Evolutionary conservation across 2,329 filamentous ascomycete genomes (phyloP), one percentile per base, ranked within the genome.

Genomic region (Paraphoma sp.): DNA sequence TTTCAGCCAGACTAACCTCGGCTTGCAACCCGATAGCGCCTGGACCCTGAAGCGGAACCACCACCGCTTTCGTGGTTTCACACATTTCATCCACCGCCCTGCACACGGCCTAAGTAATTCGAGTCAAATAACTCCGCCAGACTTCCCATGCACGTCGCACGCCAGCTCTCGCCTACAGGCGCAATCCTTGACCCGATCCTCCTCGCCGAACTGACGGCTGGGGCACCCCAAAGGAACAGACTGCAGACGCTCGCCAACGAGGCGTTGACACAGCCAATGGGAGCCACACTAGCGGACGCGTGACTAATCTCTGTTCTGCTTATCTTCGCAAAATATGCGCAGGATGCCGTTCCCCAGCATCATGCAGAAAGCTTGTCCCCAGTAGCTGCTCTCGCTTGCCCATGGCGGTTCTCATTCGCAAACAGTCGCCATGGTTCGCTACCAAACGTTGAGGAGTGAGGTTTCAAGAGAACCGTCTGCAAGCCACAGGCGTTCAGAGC

Each of bases 11-110:
- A 14, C 46, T 43, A 50, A 57, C 57, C 57, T 62, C 59, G 56
- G 62, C 62, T 57, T 64, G 62, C 57, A 59, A 60, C 53, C 33
- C 62, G 46, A 62, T 60, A 56, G 53, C 59, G 56, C 55, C 40
- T 48, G 48, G 38, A 43, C 57, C 56, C 48, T 51, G 40, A 51
- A 36, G 41, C 40, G 41, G 48, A 31, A 43, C 29, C 23, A 43
- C 33, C 16, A 29, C 48, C 38, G 38, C 12, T 9, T 17, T 33
- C 11, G 14, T 29, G 11, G 48, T 43, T 38, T 43, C 48, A 31
- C 47, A 50, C 5, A 17, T 36, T 30, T 41, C 17, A 28, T 29
- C 18, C 3, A 36, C 40, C 7, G 8, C 33, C n/a, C 33, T 11
- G 23, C 23, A 38, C 33, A 38, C n/a, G 33, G 33, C 6, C 10